Evolutionary conservation across 805 yeast species (phyloP).

Genomic region (Candida easanensis): DNA sequence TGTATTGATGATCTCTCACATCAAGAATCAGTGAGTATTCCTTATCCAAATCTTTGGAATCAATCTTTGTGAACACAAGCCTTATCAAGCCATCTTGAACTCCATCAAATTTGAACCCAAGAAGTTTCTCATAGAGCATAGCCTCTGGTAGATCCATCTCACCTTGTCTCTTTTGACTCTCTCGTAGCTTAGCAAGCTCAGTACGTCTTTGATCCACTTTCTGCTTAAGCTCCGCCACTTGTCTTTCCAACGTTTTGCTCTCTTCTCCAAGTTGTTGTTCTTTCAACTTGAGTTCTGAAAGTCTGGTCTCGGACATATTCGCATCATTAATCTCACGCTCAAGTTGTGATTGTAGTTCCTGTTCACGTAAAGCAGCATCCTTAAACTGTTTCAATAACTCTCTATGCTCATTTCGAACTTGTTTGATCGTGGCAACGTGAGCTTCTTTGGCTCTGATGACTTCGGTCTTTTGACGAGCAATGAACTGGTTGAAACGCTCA

Average conservation of each 20-base stretch:
- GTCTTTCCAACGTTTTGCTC: slow-evolving; percentile 27
- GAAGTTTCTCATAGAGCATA: slow-evolving; percentile 45
- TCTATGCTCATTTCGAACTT: slow-evolving; percentile 31
- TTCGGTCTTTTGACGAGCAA: slow-evolving; percentile 33
- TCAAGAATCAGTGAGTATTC: slow-evolving; percentile 45
- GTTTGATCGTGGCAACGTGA: slow-evolving; percentile 32
- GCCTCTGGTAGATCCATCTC: slow-evolving; percentile 51
- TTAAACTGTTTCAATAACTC: slow-evolving; percentile 26
- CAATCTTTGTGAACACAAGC: slow-evolving; percentile 49
- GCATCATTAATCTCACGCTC: slow-evolving; percentile 25
- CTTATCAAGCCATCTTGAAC: slow-evolving; percentile 42
- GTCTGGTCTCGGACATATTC: slow-evolving; percentile 34
- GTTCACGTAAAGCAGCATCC: slow-evolving; percentile 10
- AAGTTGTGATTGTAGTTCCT: slow-evolving; percentile 10
- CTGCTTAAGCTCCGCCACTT: slow-evolving; percentile 32
- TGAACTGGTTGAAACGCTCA: slow-evolving; percentile 34
- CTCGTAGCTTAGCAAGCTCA: slow-evolving; percentile 33
- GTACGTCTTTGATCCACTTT: slow-evolving; percentile 31
- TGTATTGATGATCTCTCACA: slow-evolving; percentile 41
- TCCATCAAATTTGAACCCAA: slow-evolving; percentile 56
- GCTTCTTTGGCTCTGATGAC: slow-evolving; percentile 35
- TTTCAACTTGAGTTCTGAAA: slow-evolving; percentile 30
- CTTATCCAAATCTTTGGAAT: slow-evolving; percentile 38
- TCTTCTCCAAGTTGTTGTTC: slow-evolving; percentile 34
- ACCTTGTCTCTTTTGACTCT: slow-evolving; percentile 40